Base-by-base conservation (phyloP, 805 yeast genomes). In the Blastobotrys parvus region DNA sequence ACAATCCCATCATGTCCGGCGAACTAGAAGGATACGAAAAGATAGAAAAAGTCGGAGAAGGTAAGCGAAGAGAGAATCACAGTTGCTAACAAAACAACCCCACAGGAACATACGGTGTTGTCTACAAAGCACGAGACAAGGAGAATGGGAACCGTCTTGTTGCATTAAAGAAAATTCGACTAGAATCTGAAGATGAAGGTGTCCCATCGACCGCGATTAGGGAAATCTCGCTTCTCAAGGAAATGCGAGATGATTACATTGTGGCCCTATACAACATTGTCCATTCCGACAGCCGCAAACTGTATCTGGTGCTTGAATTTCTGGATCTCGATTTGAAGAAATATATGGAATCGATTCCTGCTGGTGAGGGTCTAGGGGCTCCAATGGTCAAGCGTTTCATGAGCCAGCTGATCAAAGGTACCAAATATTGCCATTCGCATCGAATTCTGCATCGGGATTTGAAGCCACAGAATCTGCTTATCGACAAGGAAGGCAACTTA, bases 151-250 rank as follows among this genome's bases (percentile, higher is more conserved):
- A 90, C 66, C 75, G 96, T n/a, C 77, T 88, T 36, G 98, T 92
- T 30, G 98, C 98, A 0, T 69, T 92, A 54, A 92, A 92, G 64
- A 94, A 92, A 66, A 94, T 92, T 62, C 77, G 97, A 45, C 68
- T 92, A 42, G 98, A 92, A 61, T 86, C 94, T 17, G 98, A 92
- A 63, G 95, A 87, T 62, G 98, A 92, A 62, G 98, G 98, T 16
- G 97, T 94, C 18, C 98, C 98, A 1, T 88, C 97, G 1, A 92
- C 98, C 0, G 97, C 98, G 4, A 92, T 92, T 46, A 74, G 98
- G 55, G 98, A 92, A 61, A 92, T 92, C 54, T 90, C 97, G 1
- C 71, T 92, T 37, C 74, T 92, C 64, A 90, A 92, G 62, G 98
- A 92, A 61, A 74, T 92, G 73, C 77, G 86, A 51, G 95, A 92